Evolutionary conservation across 257 asterid genomes (phyloP), one percentile per base, ranked within the genome.

Genomic region (Cordia subcordata): DNA sequence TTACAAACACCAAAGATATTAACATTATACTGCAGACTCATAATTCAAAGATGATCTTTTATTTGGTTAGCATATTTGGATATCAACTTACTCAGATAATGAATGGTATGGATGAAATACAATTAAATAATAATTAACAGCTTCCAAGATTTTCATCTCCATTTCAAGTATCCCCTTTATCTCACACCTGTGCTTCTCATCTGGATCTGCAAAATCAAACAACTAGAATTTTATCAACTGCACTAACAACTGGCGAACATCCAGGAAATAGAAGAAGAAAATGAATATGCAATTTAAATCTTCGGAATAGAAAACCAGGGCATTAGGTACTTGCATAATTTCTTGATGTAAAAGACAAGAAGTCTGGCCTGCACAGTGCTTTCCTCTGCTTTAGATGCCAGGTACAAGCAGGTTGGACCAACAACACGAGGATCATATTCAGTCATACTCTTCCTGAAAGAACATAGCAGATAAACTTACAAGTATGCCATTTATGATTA

Each of bases 381-480:
- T 82, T 92, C 99, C 81, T 92, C 99, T 62, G 96, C 96, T 82
- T 92, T 92, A 8, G 99, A 83, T 53, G 99, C 99, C 85, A 92
- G 76, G 75, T 88, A 92, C 79, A 92, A 81, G 82, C 99, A 86
- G 21, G 96, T 61, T 42, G 99, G 95, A 76, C 93, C 99, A 63
- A 92, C 96, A 57, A 88, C 77, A 58, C 92, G 95, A 42, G 99
- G 99, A 77, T 92, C 94, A 65, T 73, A 92, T 58, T 92, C 96
- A 1, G 87, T 75, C 94, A 92, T 75, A 75, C 95, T 82, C 80
- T 72, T 84, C 82, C 99, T 92, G 85, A 33, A 58, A 70, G 56
- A 19, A 44, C 12, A 58, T n/a, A 27, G 3, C 6, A 1, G 35
- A 27, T 27, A 27, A 27, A 6, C 35, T 27, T 27, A 27, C 35